Conservation (phyloP, 371 early-diverging fungal species). For the Batkoa obscura region DNA sequence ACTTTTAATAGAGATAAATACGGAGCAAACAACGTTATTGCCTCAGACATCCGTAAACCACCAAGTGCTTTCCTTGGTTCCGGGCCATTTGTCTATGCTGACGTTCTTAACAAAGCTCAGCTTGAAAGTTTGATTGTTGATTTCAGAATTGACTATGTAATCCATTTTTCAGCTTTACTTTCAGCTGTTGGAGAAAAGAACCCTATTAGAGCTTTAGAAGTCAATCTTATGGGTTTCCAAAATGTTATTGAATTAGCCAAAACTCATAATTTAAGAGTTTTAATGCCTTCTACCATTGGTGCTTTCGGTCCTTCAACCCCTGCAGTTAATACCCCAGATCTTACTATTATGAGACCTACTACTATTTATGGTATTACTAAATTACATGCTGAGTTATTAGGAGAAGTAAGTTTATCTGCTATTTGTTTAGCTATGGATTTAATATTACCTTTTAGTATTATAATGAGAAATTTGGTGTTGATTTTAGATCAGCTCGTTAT, state of each 20-base stretch:
- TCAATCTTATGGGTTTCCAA: constrained; percentile 34
- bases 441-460: constrained; percentile 18
- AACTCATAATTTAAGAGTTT: constrained; percentile 21
- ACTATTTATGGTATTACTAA: constrained; percentile 43
- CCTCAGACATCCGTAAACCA: constrained; percentile 33
- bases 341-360: constrained; percentile 33
- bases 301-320: constrained; percentile 39
- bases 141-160: constrained; percentile 31
- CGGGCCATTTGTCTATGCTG: constrained; percentile 34
- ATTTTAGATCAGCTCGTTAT: constrained; percentile 33
- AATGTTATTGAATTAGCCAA: constrained; percentile 32
- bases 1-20: constrained; percentile 4
- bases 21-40: constrained; percentile 27
- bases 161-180: constrained; percentile 33
- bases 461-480: constrained; percentile 28
- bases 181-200: constrained; percentile 34
- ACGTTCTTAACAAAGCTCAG: constrained; percentile 28
- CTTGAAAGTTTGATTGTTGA: constrained; percentile 31
- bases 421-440: not conserved
- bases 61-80: constrained; percentile 15
- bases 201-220: constrained; percentile 22
- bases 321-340: constrained; percentile 26
- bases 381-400: constrained; percentile 31
- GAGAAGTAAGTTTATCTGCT: constrained; percentile 15
- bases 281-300: constrained; percentile 34